A percentile compares a stretch with the other conserved stretches of the same genome.
Evolutionary conservation across 805 yeast species (phyloP).

Genomic region (Kregervanrija pseudodelftensis): DNA sequence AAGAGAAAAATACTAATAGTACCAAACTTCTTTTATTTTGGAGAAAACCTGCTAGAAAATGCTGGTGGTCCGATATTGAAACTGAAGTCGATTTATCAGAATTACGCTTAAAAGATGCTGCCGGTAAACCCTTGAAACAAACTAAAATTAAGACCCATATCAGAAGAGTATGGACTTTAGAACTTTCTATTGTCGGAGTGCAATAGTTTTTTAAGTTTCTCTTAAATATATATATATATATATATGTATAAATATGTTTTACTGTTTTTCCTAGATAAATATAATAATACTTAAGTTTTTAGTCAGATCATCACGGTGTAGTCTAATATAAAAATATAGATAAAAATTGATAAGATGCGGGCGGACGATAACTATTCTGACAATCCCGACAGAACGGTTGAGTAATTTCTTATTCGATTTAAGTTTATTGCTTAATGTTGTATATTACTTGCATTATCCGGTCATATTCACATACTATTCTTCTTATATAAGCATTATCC

Average conservation of each 20-base stretch:
- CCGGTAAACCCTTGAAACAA: slow-evolving; percentile 26
- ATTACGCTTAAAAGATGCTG: slow-evolving; percentile 17
- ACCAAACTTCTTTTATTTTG: slow-evolving; percentile 79
- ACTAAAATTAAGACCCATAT: slow-evolving; percentile 65
- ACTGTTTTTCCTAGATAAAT: slow-evolving; percentile 11
- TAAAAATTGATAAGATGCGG: too few species aligned
- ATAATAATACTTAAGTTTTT: too few species aligned
- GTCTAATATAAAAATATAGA: too few species aligned
- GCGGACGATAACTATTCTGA: too few species aligned
- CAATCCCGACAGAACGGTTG: too few species aligned
- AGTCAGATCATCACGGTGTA: too few species aligned
- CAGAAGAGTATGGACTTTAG: slow-evolving; percentile 95
- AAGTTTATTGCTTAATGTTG: too few species aligned
- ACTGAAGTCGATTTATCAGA: slow-evolving; percentile 36
- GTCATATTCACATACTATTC: too few species aligned
- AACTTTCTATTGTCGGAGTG: slow-evolving; percentile 82
- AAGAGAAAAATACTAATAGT: slow-evolving; percentile 29
- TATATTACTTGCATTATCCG: too few species aligned
- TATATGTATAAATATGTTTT: slow-evolving; percentile 5
- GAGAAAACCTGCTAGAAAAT: slow-evolving; percentile 97
- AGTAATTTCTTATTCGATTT: too few species aligned
- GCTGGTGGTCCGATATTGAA: slow-evolving; percentile 88
- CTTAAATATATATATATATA: neutral
- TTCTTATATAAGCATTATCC: too few species aligned
- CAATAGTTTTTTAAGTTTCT: slow-evolving; percentile 28